phyloP scores from a whole-genome alignment of 202 grass and related monocot genomes.

The Hordeum pubiflorum region DNA sequence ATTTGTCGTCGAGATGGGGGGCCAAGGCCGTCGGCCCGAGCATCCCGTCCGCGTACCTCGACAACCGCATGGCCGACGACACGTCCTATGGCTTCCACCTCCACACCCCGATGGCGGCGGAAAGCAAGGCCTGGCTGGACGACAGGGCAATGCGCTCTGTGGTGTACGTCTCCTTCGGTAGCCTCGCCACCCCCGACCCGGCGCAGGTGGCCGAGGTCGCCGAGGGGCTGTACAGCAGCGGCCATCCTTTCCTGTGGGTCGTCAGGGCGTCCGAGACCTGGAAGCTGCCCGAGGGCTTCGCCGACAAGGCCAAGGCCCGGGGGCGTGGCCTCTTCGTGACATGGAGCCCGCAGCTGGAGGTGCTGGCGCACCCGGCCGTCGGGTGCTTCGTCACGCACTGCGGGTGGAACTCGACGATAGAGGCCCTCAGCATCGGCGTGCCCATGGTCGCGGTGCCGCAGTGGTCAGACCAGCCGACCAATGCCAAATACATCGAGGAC shows the following conservation, averaged over 20 bases:
- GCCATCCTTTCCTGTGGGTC: constrained; percentile 51
- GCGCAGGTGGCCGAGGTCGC: constrained; percentile 48
- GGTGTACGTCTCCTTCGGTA: constrained; percentile 65
- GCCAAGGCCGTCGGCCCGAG: constrained; percentile 61
- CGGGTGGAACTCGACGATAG: constrained; percentile 71
- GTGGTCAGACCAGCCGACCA: constrained; percentile 58
- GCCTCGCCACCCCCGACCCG: constrained; percentile 21
- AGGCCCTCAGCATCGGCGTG: constrained; percentile 49
- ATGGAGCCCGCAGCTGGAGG: constrained; percentile 62
- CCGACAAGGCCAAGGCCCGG: neutral
- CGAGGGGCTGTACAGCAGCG: constrained; percentile 26
- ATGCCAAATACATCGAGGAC: constrained; percentile 55
- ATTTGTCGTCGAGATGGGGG: constrained; percentile 32
- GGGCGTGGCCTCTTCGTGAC: constrained; percentile 21
- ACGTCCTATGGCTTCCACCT: constrained; percentile 61
- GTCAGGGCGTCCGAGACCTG: constrained; percentile 37
- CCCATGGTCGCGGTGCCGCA: constrained; percentile 65
- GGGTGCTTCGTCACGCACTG: constrained; percentile 66
- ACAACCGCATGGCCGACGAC: constrained; percentile 34
- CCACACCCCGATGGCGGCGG: constrained; percentile 26
- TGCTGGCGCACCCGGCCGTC: constrained; percentile 33
- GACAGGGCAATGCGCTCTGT: constrained; percentile 22
- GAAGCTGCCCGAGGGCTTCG: constrained; percentile 37
- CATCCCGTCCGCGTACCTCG: constrained; percentile 48
- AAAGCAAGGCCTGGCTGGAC: constrained; percentile 44